Percentiles rank a stretch among this genome's conserved stretches.
Conservation (phyloP, 2,329 filamentous ascomycete species). For the Gremmenia infestans region DNA sequence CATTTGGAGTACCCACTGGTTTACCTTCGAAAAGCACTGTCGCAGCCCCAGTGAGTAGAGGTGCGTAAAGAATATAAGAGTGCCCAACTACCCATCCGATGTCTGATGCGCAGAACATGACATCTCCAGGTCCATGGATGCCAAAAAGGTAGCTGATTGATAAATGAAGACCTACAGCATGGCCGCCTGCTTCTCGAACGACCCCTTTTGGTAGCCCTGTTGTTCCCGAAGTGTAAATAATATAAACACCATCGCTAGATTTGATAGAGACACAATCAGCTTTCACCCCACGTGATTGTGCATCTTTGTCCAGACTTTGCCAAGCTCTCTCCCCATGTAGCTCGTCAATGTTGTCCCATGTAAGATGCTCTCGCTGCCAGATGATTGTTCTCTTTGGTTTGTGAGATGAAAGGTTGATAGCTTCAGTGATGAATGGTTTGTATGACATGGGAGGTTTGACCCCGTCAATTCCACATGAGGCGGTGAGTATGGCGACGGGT, state of each 20-base stretch:
- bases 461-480: slow-evolving; percentile 89
- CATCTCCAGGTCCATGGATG: slow-evolving; percentile 77
- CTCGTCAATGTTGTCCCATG: slow-evolving; percentile 67
- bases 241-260: slow-evolving; percentile 77
- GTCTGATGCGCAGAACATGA: slow-evolving; percentile 67
- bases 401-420: slow-evolving; percentile 59
- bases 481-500: slow-evolving; percentile 74
- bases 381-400: slow-evolving; percentile 71
- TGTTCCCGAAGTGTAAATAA: slow-evolving; percentile 84
- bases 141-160: slow-evolving; percentile 80
- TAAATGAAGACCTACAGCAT: slow-evolving; percentile 78
- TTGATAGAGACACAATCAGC: slow-evolving; percentile 73
- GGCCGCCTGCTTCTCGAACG: slow-evolving; percentile 74
- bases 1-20: slow-evolving; percentile 81
- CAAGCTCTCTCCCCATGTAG: slow-evolving; percentile 70
- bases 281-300: slow-evolving; percentile 58
- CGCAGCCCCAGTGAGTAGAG: slow-evolving; percentile 77
- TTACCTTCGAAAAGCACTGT: slow-evolving; percentile 94
- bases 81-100: slow-evolving; percentile 91
- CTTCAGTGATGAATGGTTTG: slow-evolving; percentile 68
- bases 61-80: slow-evolving; percentile 85
- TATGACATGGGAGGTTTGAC: slow-evolving; percentile 76
- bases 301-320: slow-evolving; percentile 71
- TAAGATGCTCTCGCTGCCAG: slow-evolving; percentile 75
- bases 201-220: slow-evolving; percentile 82